Conservation (phyloP, 768 basidiomycete species). For the Peribolospora baueri region DNA sequence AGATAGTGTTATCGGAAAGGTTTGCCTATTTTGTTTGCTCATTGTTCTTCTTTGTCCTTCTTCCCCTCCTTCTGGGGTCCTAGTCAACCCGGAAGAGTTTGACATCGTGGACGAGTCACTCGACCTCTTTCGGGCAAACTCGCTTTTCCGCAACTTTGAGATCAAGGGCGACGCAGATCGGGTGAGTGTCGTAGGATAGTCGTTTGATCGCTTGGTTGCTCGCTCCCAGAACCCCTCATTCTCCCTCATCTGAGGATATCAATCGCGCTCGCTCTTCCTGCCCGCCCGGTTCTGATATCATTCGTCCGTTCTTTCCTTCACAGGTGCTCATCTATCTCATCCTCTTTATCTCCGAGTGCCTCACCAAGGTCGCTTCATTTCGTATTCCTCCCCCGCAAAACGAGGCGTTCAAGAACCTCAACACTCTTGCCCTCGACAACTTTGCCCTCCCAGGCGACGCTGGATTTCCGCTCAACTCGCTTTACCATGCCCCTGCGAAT, state of each 20-base stretch:
- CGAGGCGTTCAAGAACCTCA: constrained; percentile 65
- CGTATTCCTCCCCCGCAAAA: constrained; percentile 35
- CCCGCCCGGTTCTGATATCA: no score
- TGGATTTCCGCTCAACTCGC: constrained; percentile 71
- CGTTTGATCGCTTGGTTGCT: neutral
- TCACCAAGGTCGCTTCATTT: constrained; percentile 57
- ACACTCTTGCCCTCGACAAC: constrained; percentile 76
- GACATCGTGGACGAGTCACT: constrained; percentile 93
- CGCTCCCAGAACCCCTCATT: no score
- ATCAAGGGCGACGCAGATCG: constrained; percentile 96
- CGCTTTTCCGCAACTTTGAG: constrained; percentile 97
- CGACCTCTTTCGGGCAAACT: constrained; percentile 93
- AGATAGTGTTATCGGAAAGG: neutral
- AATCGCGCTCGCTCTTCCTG: no score
- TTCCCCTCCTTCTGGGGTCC: neutral
- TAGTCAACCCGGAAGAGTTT: constrained; percentile 50
- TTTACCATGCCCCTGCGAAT: constrained; percentile 58
- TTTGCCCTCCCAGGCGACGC: constrained; percentile 92
- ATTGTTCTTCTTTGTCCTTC: constrained; percentile 22
- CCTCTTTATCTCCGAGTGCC: constrained; percentile 90
- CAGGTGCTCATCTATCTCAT: constrained; percentile 77
- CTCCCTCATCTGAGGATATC: no score
- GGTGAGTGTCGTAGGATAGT: constrained; percentile 11
- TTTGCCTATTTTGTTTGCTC: neutral
- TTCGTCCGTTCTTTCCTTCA: no score